Evolutionary conservation across 2,329 filamentous ascomycete genomes (phyloP).

Genomic region (Fusarium devonianum): DNA sequence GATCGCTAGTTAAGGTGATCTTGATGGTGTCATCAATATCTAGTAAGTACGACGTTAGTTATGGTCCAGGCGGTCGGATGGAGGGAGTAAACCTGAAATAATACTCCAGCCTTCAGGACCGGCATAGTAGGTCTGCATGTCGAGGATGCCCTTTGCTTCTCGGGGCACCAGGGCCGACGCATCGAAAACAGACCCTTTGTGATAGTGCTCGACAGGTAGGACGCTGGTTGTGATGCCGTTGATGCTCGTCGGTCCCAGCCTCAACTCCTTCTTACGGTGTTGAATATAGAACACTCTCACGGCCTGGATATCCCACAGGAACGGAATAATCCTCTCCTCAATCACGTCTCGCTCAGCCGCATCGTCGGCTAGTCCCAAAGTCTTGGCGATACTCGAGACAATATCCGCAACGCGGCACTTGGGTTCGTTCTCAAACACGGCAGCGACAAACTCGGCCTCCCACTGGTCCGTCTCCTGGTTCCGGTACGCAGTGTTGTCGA

Average conservation of each 20-base stretch:
- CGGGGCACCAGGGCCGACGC: constrained; percentile 59
- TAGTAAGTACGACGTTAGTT: constrained; percentile 45
- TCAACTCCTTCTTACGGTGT: constrained; percentile 58
- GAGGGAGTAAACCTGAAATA: constrained; percentile 67
- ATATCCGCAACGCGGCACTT: constrained; percentile 71
- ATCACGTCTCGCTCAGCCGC: constrained; percentile 67
- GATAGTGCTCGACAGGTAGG: constrained; percentile 57
- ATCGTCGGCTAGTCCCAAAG: constrained; percentile 70
- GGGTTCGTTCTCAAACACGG: constrained; percentile 78
- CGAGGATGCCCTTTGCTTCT: constrained; percentile 61
- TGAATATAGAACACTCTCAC: constrained; percentile 72
- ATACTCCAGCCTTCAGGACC: constrained; percentile 82
- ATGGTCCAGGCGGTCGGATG: too few species aligned
- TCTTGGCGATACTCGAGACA: constrained; percentile 73
- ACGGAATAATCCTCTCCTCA: constrained; percentile 74
- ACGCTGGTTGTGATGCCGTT: constrained; percentile 76
- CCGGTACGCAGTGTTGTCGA: constrained; percentile 87
- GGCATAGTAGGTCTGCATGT: constrained; percentile 77
- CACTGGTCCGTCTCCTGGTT: constrained; percentile 60
- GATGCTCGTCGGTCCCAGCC: constrained; percentile 72
- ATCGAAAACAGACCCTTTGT: constrained; percentile 55
- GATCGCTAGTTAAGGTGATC: constrained; percentile 80
- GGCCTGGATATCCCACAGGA: constrained; percentile 78
- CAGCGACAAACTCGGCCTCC: constrained; percentile 84
- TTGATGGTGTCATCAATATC: constrained; percentile 98